Base-by-base conservation (phyloP, 192 early-diverging fungal genomes). In the Coemansia pectinata region DNA sequence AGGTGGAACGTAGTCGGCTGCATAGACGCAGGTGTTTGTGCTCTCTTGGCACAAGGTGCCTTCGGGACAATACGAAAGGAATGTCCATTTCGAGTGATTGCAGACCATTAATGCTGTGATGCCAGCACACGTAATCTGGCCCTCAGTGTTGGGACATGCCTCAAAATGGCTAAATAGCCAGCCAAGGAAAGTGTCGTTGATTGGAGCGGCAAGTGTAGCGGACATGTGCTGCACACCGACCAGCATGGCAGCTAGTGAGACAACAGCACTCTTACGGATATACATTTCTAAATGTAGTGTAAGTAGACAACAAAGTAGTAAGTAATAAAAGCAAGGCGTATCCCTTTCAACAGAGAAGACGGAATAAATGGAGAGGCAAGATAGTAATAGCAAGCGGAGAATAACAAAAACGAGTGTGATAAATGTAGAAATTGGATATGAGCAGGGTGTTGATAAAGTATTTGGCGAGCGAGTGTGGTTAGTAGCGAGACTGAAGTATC, bases 41-140 rank as follows among this genome's bases (percentile, higher is more conserved):
- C 63, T 50, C 8, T 48, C 40, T 17, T 34, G 10, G 31, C 63
- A 65, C 19, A 2, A 25, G 3, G 63, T 65, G 47, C 63, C 63
- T 15, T 65, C 33, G 31, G 63, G 63, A 14, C 63, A 65, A 11
- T 52, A 19, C 0, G 63, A 65, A 6, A 65, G 61, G 61, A 62
- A 10, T 21, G 19, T 11, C 21, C 61, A 41, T 5, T 14, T 23
- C 1, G 19, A 40, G 41, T 41, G 39, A 39, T 21, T 21, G 61
- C 39, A 62, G 41, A 63, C 14, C 38, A 44, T 19, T 17, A 63
- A 10, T 2, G 25, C 38, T 2, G 10, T 45, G 8, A 3, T 48
- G 45, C 45, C 17, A 19, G n/a, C n/a, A 19, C 45, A 48, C 45
- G 19, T 19, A 17, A 48, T 8, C 17, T 48, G 15, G 45, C 45